Evolutionary conservation across 2,329 filamentous ascomycete species (phyloP).

Genomic region (Pyricularia sp.): DNA sequence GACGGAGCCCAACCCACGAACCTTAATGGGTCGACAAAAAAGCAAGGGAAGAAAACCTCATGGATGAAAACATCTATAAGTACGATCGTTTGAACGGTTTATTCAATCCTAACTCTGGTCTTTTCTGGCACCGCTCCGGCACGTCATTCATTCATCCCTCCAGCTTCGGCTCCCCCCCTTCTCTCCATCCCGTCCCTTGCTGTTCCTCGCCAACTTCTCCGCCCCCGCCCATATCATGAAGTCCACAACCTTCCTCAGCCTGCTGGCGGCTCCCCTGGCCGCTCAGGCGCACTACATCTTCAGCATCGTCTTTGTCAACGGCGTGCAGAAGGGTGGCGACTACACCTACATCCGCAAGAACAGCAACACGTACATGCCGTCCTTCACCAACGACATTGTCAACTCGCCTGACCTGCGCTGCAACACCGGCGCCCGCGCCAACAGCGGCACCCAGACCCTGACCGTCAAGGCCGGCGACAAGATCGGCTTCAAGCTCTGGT

Average conservation of each 20-base stretch:
- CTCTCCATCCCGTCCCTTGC: background rate
- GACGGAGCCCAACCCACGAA: background rate
- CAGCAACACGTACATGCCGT: conserved; percentile 28
- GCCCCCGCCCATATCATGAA: conserved; percentile 9
- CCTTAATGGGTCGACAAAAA: background rate
- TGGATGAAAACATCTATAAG: background rate
- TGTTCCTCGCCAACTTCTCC: background rate
- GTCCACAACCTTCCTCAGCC: conserved; percentile 8
- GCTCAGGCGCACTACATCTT: conserved; percentile 25
- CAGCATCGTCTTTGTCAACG: conserved; percentile 32
- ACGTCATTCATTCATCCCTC: background rate
- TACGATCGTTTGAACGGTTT: background rate
- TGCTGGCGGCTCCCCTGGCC: conserved; percentile 9
- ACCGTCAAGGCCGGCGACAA: conserved; percentile 37
- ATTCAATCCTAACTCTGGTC: background rate
- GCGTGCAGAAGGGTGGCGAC: conserved; percentile 27
- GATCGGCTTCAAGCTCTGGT: conserved; percentile 38
- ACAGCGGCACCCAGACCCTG: conserved; percentile 28
- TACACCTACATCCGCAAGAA: conserved; percentile 37
- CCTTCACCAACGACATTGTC: conserved; percentile 23
- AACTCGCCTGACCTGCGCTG: conserved; percentile 28
- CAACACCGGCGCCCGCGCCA: conserved; percentile 29
- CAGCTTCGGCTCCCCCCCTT: too few relatives aligned
- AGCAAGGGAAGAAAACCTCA: background rate
- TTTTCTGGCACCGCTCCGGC: background rate